A percentile compares a stretch with the other conserved stretches of the same genome.
These are phyloP conservation scores for Neoboletus subvelutipes DNA, from an alignment of 768 basidiomycete species.

Conservation along the genomic window DNA sequence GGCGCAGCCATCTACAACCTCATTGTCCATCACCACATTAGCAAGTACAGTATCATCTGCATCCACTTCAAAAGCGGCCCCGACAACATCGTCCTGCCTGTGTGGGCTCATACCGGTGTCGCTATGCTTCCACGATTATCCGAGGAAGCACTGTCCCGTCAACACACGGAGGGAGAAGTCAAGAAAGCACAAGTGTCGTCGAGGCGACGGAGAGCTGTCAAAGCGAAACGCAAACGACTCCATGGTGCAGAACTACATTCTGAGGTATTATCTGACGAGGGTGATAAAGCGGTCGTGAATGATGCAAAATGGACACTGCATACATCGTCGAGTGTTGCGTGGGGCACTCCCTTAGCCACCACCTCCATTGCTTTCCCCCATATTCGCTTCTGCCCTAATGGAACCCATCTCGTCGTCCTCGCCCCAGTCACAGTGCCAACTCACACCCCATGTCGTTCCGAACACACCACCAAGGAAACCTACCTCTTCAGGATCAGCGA, in stretches of 20 bases:
- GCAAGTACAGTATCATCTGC: background rate
- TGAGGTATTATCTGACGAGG: constrained; percentile 27
- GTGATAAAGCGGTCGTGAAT: background rate
- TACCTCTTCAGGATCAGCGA: constrained; percentile 1
- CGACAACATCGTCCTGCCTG: constrained; percentile 62
- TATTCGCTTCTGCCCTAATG: constrained; percentile 33
- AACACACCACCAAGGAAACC: constrained; percentile 40
- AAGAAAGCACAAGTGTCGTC: constrained; percentile 28
- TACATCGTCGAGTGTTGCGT: background rate
- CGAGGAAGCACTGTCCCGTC: constrained; percentile 47
- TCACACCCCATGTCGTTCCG: constrained; percentile 19
- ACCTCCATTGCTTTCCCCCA: constrained; percentile 21
- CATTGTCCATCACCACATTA: background rate
- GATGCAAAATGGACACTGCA: background rate
- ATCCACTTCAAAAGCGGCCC: constrained; percentile 27
- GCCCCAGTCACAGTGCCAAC: constrained; percentile 17
- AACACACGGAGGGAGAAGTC: constrained; percentile 33
- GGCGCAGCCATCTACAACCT: background rate
- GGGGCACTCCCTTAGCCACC: background rate
- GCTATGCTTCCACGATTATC: constrained; percentile 66
- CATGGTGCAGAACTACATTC: constrained; percentile 3
- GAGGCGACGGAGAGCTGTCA: constrained; percentile 26
- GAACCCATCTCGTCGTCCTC: constrained; percentile 31
- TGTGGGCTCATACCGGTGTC: constrained; percentile 70
- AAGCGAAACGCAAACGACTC: constrained; percentile 16